Conservation (phyloP, 352 stramenopile species). For the Phytophthora hybrid region DNA sequence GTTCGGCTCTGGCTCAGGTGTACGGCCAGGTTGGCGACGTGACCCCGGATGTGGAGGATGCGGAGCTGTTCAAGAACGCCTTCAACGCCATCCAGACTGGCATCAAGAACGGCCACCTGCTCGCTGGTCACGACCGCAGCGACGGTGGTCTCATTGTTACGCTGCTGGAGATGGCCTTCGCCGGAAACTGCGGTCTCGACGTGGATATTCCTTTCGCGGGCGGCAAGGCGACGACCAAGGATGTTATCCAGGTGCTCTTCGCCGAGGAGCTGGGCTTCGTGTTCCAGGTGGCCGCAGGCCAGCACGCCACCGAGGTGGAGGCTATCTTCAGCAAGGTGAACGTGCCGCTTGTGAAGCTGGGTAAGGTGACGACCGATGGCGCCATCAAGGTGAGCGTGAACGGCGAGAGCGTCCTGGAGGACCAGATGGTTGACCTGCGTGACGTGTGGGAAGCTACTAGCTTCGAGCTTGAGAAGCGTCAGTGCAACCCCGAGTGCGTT, state of each 20-base stretch:
- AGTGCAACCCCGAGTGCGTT: constrained; percentile 97
- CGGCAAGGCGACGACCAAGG: constrained; percentile 56
- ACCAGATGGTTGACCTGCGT: constrained; percentile 88
- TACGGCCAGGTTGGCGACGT: constrained; percentile 88
- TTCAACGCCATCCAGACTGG: constrained; percentile 95
- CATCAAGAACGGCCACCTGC: constrained; percentile 92
- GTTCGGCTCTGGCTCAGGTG: constrained; percentile 96
- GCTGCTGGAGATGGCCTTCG: constrained; percentile 99
- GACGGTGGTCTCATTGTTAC: constrained; percentile 97
- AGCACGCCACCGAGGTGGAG: constrained; percentile 75
- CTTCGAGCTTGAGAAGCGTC: constrained; percentile 98
- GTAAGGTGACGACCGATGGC: constrained; percentile 86
- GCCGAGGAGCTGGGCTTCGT: constrained; percentile 98
- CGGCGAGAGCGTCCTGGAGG: constrained; percentile 77
- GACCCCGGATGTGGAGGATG: constrained; percentile 94
- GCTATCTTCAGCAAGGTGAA: constrained; percentile 84
- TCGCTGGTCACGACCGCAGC: constrained; percentile 98
- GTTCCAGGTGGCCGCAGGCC: constrained; percentile 92
- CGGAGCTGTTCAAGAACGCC: constrained; percentile 91
- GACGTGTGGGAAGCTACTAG: constrained; percentile 99
- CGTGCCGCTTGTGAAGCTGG: constrained; percentile 92
- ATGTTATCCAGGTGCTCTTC: constrained; percentile 91
- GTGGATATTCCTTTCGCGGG: constrained; percentile 85
- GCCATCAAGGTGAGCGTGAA: constrained; percentile 93
- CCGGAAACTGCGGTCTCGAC: constrained; percentile 97